Conservation (phyloP, 169 alveolate species). For the Eimeria zaria region DNA sequence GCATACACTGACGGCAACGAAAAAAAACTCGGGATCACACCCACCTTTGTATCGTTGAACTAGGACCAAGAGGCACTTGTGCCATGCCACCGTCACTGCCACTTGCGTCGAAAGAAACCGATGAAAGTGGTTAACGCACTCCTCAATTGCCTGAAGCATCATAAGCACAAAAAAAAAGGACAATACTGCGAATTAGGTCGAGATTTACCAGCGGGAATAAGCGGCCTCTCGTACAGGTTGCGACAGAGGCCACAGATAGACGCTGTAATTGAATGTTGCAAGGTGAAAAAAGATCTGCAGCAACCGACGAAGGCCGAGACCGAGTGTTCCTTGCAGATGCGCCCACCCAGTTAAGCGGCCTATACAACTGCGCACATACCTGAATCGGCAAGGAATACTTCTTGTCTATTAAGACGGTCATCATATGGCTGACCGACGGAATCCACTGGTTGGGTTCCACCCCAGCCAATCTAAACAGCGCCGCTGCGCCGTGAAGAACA, state of each 20-base stretch:
- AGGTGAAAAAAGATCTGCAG: constrained; percentile 42
- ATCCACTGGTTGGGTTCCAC: constrained; percentile 83
- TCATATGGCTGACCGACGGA: constrained; percentile 87
- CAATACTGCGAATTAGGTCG: too few relatives aligned
- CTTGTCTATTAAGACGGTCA: constrained; percentile 94
- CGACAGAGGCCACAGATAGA: constrained; percentile 42
- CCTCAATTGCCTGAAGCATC: constrained; percentile 88
- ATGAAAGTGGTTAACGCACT: constrained; percentile 92
- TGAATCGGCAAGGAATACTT: constrained; percentile 87
- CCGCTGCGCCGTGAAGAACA: constrained; percentile 96
- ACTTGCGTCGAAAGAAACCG: constrained; percentile 88
- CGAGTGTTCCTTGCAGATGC: constrained; percentile 52
- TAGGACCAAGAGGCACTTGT: constrained; percentile 93
- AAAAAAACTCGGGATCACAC: background rate
- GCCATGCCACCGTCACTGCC: constrained; percentile 96
- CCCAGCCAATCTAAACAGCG: constrained; percentile 93
- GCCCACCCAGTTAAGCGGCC: background rate
- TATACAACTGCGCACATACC: constrained; percentile 24
- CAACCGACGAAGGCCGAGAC: background rate
- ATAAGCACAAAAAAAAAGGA: background rate
- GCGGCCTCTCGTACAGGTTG: constrained; percentile 87
- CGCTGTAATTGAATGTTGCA: constrained; percentile 22
- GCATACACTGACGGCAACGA: background rate
- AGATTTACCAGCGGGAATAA: constrained; percentile 87
- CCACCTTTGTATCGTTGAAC: constrained; percentile 89